A percentile compares a stretch with the other conserved stretches of the same genome.
Conservation (phyloP, 2,329 filamentous ascomycete genomes). For the Fusarium solani-melongenae region DNA sequence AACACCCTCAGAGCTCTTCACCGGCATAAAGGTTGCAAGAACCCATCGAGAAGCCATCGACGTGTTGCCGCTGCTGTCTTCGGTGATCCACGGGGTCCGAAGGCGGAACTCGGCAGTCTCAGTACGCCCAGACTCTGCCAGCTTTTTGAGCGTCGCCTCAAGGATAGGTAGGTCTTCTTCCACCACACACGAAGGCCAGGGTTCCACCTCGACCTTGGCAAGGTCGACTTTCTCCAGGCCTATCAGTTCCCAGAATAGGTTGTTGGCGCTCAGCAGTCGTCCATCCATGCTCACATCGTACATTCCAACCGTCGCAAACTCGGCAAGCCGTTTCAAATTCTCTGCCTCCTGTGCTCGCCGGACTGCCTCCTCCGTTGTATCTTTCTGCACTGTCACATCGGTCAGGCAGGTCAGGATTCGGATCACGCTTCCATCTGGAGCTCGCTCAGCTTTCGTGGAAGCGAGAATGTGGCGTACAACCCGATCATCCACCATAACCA, state of each 20-base stretch:
- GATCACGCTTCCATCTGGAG: slow-evolving; percentile 55
- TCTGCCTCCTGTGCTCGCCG: slow-evolving; percentile 62
- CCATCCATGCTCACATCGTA: slow-evolving; percentile 65
- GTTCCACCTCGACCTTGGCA: slow-evolving; percentile 51
- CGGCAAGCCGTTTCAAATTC: slow-evolving; percentile 65
- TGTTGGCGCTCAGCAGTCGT: slow-evolving; percentile 62
- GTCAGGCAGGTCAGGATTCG: slow-evolving; percentile 62
- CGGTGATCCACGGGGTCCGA: slow-evolving; percentile 58
- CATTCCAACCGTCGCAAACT: slow-evolving; percentile 66
- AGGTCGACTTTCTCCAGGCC: slow-evolving; percentile 59
- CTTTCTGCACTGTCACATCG: slow-evolving; percentile 62
- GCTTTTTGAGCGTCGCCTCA: slow-evolving; percentile 51
- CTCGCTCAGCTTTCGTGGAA: slow-evolving; percentile 59
- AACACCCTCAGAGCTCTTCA: slow-evolving; percentile 57
- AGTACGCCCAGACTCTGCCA: slow-evolving; percentile 54
- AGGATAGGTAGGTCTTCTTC: slow-evolving; percentile 58
- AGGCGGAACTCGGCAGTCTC: slow-evolving; percentile 62
- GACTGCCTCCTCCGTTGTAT: slow-evolving; percentile 60
- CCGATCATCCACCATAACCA: slow-evolving; percentile 41
- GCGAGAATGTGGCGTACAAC: slow-evolving; percentile 58
- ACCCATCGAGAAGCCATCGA: slow-evolving; percentile 61
- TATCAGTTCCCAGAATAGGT: slow-evolving; percentile 64
- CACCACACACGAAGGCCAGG: slow-evolving; percentile 58
- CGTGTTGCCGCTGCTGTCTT: slow-evolving; percentile 57
- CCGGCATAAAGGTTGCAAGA: slow-evolving; percentile 62